These are phyloP conservation scores for Aspergillus homomorphus DNA, from an alignment of 495 filamentous ascomycete species.

Conservation along the genomic window DNA sequence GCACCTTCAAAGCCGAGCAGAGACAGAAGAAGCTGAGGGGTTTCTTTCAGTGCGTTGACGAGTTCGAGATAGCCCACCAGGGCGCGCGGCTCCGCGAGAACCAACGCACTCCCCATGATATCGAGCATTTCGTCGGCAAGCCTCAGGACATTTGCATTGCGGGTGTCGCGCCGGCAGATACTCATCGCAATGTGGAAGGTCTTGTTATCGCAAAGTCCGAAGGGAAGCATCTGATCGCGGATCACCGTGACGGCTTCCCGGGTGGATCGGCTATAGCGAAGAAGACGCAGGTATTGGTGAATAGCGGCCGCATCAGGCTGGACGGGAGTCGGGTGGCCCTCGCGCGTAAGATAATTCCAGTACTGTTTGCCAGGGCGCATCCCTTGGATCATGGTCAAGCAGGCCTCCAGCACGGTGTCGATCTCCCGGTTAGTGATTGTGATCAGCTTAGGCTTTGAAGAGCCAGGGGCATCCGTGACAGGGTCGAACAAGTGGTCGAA, in stretches of 20 bases:
- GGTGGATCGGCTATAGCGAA: slow-evolving; percentile 62
- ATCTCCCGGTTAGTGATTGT: slow-evolving; percentile 64
- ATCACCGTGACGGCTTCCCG: slow-evolving; percentile 52
- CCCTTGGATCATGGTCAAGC: slow-evolving; percentile 36
- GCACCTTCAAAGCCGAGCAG: slow-evolving; percentile 26
- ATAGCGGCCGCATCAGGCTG: slow-evolving; percentile 68
- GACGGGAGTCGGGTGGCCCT: slow-evolving; percentile 42
- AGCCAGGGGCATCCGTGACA: slow-evolving; percentile 15
- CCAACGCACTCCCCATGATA: slow-evolving; percentile 45
- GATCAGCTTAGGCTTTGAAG: not conserved
- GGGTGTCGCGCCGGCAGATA: slow-evolving; percentile 65
- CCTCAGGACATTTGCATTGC: slow-evolving; percentile 59
- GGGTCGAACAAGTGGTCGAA: slow-evolving; percentile 39
- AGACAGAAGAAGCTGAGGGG: slow-evolving; percentile 32
- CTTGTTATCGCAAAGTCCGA: slow-evolving; percentile 36
- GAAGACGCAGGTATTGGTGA: slow-evolving; percentile 61
- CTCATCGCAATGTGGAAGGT: slow-evolving; percentile 70
- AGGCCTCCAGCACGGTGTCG: slow-evolving; percentile 62
- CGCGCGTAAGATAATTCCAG: slow-evolving; percentile 66
- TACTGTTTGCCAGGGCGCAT: slow-evolving; percentile 53
- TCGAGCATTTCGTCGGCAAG: slow-evolving; percentile 57
- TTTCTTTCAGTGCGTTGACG: slow-evolving; percentile 21
- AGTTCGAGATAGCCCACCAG: slow-evolving; percentile 31
- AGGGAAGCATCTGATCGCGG: slow-evolving; percentile 40
- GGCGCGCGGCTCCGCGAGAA: slow-evolving; percentile 36